These are phyloP conservation scores for Cryoendolithus antarcticus DNA, from an alignment of 2,329 filamentous ascomycete genomes.

Conservation along the genomic window DNA sequence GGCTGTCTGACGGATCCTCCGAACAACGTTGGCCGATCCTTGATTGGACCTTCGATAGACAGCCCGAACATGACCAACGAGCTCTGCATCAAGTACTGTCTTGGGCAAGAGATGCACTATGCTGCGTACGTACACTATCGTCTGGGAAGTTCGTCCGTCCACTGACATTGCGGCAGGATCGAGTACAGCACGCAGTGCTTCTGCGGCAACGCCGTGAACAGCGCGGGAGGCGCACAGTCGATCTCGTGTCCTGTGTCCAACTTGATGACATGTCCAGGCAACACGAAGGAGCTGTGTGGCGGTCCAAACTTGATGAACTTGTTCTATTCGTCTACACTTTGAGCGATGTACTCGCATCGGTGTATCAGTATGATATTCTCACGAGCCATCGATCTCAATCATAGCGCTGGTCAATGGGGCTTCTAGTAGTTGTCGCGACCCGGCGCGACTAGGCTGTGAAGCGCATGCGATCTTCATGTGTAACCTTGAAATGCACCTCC, in stretches of 20 bases:
- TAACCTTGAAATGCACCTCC: no score
- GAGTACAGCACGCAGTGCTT: constrained; percentile 16
- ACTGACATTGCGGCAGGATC: constrained; percentile 1
- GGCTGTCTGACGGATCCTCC: constrained; percentile 16
- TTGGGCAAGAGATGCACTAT: constrained; percentile 16
- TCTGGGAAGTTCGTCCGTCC: constrained; percentile 1
- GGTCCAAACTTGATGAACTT: constrained; percentile 18
- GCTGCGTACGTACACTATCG: constrained; percentile 15
- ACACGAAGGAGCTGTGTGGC: constrained; percentile 19
- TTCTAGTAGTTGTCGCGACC: no score
- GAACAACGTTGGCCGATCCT: constrained; percentile 7
- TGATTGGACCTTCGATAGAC: constrained; percentile 9
- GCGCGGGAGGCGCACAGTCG: constrained; percentile 8
- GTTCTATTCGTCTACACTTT: constrained; percentile 18
- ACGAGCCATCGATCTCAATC: no score
- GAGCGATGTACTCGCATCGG: constrained; percentile 11
- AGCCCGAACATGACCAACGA: constrained; percentile 16
- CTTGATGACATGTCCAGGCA: constrained; percentile 18
- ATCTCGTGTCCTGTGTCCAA: constrained; percentile 10
- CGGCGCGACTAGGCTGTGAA: no score
- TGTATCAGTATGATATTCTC: no score
- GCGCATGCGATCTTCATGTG: no score
- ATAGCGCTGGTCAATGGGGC: no score
- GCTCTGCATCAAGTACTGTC: constrained; percentile 19
- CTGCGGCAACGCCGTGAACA: constrained; percentile 16